Conservation (phyloP, 2,329 filamentous ascomycete genomes). For the Venturia aucupariae region DNA sequence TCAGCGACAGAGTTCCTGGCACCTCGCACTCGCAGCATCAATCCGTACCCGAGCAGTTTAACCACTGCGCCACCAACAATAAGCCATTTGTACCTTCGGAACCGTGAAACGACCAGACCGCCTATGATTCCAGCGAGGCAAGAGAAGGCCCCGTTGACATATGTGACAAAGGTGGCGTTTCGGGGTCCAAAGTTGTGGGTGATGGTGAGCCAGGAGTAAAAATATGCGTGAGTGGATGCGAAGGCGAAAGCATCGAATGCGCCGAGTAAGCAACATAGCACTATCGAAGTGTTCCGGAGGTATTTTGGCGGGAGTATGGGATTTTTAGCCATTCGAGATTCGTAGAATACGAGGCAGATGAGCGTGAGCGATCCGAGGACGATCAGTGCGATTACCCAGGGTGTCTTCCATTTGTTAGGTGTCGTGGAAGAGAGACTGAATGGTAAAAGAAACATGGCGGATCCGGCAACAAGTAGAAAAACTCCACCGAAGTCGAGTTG, state of each 20-base stretch:
- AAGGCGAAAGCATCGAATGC: conserved; percentile 38
- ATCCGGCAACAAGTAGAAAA: conserved; percentile 39
- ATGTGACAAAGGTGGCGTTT: conserved; percentile 34
- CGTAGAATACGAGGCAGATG: conserved; percentile 37
- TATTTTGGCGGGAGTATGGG: conserved; percentile 40
- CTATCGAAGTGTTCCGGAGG: conserved; percentile 35
- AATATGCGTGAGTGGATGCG: conserved; percentile 37
- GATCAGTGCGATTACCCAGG: conserved; percentile 36
- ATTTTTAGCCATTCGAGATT: conserved; percentile 34
- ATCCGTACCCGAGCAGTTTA: conserved; percentile 40
- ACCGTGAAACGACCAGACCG: conserved; percentile 21
- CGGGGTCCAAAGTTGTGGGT: conserved; percentile 33
- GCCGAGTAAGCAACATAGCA: conserved; percentile 30
- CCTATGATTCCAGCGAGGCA: conserved; percentile 33
- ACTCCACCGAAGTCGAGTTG: conserved; percentile 35
- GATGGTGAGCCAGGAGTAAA: conserved; percentile 40
- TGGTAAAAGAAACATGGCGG: conserved; percentile 40
- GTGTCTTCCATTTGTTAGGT: conserved; percentile 34
- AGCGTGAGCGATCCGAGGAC: conserved; percentile 17
- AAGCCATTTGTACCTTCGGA: conserved; percentile 37
- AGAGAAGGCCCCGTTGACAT: conserved; percentile 32
- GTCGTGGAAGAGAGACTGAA: conserved; percentile 37
- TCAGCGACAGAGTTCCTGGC: conserved; percentile 35
- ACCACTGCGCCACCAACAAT: conserved; percentile 32
- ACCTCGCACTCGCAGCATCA: conserved; percentile 42